Conservation (phyloP, 1,139 yeast species). For the Waltiozyma sp. region DNA sequence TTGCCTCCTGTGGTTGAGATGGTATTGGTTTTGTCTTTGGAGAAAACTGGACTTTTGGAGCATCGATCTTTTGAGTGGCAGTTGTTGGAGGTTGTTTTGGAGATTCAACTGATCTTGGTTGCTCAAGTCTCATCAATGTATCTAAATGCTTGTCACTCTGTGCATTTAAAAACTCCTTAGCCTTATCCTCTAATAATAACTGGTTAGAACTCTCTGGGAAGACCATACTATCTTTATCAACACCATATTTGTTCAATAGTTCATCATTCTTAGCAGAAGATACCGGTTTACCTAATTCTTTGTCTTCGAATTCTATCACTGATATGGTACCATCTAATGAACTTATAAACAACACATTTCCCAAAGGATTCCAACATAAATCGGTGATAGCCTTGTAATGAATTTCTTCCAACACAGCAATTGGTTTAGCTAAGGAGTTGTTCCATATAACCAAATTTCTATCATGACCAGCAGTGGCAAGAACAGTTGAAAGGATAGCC, state of each 20-base stretch:
- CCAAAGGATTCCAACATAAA: slow-evolving; percentile 71
- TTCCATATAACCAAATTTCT: slow-evolving; percentile 63
- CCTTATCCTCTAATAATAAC: slow-evolving; percentile 56
- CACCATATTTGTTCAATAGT: slow-evolving; percentile 76
- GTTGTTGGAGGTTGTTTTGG: slow-evolving; percentile 3
- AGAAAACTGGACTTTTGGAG: slow-evolving; percentile 1
- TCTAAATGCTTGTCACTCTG: slow-evolving; percentile 27
- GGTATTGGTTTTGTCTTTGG: slow-evolving; percentile 2
- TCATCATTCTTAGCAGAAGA: slow-evolving; percentile 55
- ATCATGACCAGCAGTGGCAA: slow-evolving; percentile 79
- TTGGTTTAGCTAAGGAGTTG: slow-evolving; percentile 48
- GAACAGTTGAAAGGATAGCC: slow-evolving; percentile 29
- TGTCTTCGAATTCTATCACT: slow-evolving; percentile 51
- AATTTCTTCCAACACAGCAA: slow-evolving; percentile 54
- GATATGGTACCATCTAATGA: slow-evolving; percentile 82
- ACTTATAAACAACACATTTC: slow-evolving; percentile 57
- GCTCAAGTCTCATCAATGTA: slow-evolving; percentile 25
- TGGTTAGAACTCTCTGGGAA: slow-evolving; percentile 86
- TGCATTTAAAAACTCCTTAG: slow-evolving; percentile 24
- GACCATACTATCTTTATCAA: slow-evolving; percentile 70
- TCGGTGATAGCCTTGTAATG: slow-evolving; percentile 59
- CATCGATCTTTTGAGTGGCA: background rate
- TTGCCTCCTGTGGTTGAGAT: slow-evolving; percentile 15
- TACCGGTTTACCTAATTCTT: slow-evolving; percentile 67
- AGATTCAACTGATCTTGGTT: slow-evolving; percentile 12